Conservation (phyloP, 2,329 filamentous ascomycete genomes). For the Neonectria ditissima region DNA sequence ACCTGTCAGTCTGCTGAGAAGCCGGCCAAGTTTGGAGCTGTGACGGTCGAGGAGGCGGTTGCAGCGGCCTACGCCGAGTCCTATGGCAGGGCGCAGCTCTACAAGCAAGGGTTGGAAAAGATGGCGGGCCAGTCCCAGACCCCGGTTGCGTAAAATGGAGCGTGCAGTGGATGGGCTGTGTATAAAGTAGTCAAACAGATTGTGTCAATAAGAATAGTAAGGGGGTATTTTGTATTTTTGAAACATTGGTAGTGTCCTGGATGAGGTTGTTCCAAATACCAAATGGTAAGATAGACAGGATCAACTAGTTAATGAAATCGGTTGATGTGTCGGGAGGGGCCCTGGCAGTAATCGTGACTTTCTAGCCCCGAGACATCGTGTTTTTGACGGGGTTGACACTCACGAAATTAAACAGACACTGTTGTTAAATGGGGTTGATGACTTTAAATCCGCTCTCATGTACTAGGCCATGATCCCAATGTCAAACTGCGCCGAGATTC, state of each 20-base stretch:
- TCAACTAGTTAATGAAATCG: neutral
- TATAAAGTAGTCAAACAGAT: neutral
- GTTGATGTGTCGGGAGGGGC: neutral
- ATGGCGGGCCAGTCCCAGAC: slow-evolving; percentile 23
- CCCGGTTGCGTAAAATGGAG: neutral
- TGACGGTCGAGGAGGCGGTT: slow-evolving; percentile 50
- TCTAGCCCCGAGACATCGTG: too few species aligned
- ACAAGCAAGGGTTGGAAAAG: slow-evolving; percentile 46
- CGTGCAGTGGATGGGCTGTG: neutral
- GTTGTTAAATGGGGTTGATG: neutral
- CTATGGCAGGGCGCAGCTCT: slow-evolving; percentile 48
- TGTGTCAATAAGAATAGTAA: neutral
- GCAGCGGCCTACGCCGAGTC: slow-evolving; percentile 50
- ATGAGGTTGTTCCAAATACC: neutral
- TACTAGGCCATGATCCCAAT: neutral
- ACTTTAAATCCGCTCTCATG: neutral
- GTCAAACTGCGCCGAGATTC: neutral
- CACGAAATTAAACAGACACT: neutral
- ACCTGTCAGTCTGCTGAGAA: slow-evolving; percentile 43
- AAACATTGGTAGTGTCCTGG: neutral
- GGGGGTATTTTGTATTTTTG: neutral
- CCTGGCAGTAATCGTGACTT: neutral
- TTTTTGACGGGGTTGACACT: neutral
- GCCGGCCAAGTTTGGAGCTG: slow-evolving; percentile 46
- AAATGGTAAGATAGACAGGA: too few species aligned